Evolutionary conservation across 257 asterid genomes (phyloP), one percentile per base, ranked within the genome.

Genomic region (Dorcoceras hygrometricum): DNA sequence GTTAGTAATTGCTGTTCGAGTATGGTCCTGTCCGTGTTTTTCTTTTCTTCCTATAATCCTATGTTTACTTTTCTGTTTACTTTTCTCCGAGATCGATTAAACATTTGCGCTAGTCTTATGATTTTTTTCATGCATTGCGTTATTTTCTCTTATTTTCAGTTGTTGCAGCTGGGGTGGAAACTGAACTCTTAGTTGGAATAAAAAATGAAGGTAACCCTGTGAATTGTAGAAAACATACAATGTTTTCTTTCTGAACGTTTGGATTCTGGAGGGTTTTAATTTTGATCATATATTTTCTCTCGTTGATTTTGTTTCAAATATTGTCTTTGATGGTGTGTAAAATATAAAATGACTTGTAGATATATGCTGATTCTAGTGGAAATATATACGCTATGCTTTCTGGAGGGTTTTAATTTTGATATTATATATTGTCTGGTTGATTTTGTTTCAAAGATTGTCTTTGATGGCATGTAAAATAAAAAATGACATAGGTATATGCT

Each of bases 161-260:
- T 66, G 77, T 88, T 58, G 72, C 62, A 26, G 96, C 96, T 28
- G 99, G 99, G 8, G 96, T 84, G 84, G 98, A 94, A 67, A 78
- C 87, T 43, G 98, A 88, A 73, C 91, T 94, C 70, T 75, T 94
- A 9, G 96, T 90, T 81, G 99, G 99, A 70, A 65, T 94, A 24
- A 85, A 89, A 79, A 87, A 94, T 74, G 95, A 87, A n/a, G 98
- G 99, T 94, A 90, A 66, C 73, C 43, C 62, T 56, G 58, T 63
- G 20, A 31, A 68, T 74, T 39, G 63, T 23, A 59, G 14, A 24
- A 32, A n/a, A 12, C n/a, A 14, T 20, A 25, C 27, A 18, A 64
- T 66, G 25, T 26, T 55, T 65, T 61, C 5, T 50, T n/a, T 65
- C 46, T 19, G 12, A 46, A 53, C 66, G n/a, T 57, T 25, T 24